Conservation (phyloP, 2,329 filamentous ascomycete species). For the Claviceps africana region DNA sequence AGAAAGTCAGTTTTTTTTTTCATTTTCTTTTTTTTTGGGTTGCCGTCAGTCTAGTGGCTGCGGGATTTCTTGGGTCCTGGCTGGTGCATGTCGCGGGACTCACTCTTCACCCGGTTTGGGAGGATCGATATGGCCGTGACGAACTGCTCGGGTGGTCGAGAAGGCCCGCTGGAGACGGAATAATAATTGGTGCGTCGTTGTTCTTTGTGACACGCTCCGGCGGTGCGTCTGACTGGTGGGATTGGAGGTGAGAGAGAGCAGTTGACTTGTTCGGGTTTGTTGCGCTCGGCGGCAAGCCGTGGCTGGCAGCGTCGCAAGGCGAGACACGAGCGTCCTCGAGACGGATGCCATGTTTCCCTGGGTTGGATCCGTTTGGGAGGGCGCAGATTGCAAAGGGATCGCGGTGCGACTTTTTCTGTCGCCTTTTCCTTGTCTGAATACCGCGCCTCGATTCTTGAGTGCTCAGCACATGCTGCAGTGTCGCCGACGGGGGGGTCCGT, state of each 20-base stretch:
- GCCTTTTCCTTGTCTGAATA: background rate
- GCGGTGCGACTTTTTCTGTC: background rate
- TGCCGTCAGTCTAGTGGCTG: background rate
- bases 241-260: background rate
- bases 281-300: conserved; percentile 17
- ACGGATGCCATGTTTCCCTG: conserved; percentile 15
- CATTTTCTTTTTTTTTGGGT: background rate
- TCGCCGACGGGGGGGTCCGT: background rate
- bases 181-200: background rate
- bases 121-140: conserved; percentile 68
- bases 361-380: background rate
- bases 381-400: background rate
- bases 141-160: conserved; percentile 43
- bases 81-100: conserved; percentile 18
- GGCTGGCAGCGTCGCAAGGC: conserved; percentile 19
- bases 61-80: too few relatives aligned
- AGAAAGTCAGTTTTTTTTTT: background rate
- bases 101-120: conserved; percentile 90
- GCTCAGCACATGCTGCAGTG: background rate
- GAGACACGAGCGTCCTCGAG: conserved; percentile 19
- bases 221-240: background rate
- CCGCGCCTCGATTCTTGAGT: background rate
- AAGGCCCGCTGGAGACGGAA: conserved; percentile 35
- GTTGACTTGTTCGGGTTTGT: conserved; percentile 11
- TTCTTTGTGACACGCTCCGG: background rate